phyloP scores from a whole-genome alignment of 495 filamentous ascomycete genomes.

The Daldinia childiae region DNA sequence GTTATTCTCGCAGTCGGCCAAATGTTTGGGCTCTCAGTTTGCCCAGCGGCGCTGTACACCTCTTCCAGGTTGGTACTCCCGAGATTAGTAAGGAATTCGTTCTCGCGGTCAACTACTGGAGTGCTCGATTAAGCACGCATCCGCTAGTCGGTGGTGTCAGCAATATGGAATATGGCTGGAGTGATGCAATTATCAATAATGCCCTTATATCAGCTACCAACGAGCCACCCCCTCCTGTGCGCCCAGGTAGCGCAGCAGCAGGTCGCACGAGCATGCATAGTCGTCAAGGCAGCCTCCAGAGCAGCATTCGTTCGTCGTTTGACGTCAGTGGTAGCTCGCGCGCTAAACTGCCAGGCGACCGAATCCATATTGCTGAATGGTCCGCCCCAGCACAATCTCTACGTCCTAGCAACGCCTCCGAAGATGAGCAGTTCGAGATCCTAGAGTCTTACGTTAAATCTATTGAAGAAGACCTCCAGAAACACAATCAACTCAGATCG shows the following conservation, averaged over 20 bases:
- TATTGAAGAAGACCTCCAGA: conserved; percentile 84
- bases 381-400: conserved; percentile 90
- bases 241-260: conserved; percentile 56
- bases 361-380: conserved; percentile 89
- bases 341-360: conserved; percentile 80
- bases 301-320: conserved; percentile 55
- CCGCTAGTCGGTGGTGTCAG: conserved; percentile 91
- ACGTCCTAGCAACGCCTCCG: conserved; percentile 77
- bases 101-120: conserved; percentile 97
- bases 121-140: conserved; percentile 89
- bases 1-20: conserved; percentile 88
- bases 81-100: conserved; percentile 97
- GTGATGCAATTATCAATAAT: conserved; percentile 84
- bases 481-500: conserved; percentile 84
- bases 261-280: conserved; percentile 55
- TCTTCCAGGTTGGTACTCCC: conserved; percentile 95
- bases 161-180: conserved; percentile 98
- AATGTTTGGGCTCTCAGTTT: conserved; percentile 96
- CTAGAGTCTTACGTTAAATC: conserved; percentile 81
- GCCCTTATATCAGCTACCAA: conserved; percentile 67
- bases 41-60: conserved; percentile 91
- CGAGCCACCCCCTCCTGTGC: conserved; percentile 46
- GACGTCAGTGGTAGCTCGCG: conserved; percentile 66
- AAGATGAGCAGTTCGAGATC: conserved; percentile 81
- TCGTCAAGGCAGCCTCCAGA: conserved; percentile 48